A percentile compares a stretch with the other conserved stretches of the same genome.
Conservation (phyloP, 306 rosid species). For the Sicyos edulis region DNA sequence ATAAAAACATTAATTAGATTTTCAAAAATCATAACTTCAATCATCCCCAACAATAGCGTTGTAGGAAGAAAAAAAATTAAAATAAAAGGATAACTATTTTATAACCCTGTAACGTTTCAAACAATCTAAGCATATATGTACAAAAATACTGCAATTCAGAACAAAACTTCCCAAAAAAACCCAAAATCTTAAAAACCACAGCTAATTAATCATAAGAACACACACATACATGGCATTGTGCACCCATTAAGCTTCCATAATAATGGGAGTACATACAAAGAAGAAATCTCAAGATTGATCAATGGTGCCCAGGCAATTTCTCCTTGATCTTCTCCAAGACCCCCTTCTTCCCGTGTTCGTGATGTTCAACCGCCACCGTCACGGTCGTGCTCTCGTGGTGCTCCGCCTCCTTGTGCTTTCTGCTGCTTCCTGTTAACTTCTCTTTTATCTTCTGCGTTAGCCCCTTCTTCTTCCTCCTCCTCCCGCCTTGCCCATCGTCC, state of each 20-base stretch:
- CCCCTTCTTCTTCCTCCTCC: constrained; percentile 60
- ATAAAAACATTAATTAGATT: no score
- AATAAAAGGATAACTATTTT: no score
- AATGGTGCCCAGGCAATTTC: constrained; percentile 67
- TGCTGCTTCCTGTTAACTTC: constrained; percentile 33
- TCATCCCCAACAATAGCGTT: no score
- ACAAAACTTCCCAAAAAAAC: background rate
- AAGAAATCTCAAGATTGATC: background rate
- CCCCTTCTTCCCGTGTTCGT: constrained; percentile 53
- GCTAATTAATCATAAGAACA: background rate
- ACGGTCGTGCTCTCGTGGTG: background rate
- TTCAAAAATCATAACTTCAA: no score
- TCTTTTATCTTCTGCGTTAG: constrained; percentile 58
- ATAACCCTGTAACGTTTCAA: no score
- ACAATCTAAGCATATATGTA: background rate
- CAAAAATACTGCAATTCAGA: background rate
- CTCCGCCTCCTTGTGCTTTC: constrained; percentile 23
- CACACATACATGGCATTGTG: background rate
- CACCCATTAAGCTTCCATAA: background rate
- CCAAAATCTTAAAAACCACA: background rate
- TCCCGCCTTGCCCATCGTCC: constrained; percentile 77
- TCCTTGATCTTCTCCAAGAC: constrained; percentile 68
- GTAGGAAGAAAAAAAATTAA: no score
- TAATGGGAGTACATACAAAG: background rate
- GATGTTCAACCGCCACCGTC: constrained; percentile 2